phyloP scores from a whole-genome alignment of 768 basidiomycete genomes.

The Leccinum disarticulatum region DNA sequence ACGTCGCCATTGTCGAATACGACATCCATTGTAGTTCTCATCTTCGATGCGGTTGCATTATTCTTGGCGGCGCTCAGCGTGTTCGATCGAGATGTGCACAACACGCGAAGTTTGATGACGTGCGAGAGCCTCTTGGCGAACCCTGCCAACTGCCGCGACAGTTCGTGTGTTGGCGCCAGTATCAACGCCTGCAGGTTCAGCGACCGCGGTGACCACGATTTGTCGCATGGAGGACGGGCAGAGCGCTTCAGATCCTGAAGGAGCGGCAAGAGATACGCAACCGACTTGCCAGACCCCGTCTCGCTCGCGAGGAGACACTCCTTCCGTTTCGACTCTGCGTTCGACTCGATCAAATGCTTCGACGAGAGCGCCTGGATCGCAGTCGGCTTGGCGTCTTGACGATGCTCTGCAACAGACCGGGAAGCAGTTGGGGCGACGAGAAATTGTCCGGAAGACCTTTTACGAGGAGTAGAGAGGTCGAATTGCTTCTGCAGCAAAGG shows the following conservation, averaged over 20 bases:
- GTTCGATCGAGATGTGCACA: slow-evolving; percentile 69
- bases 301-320: slow-evolving; percentile 80
- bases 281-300: slow-evolving; percentile 89
- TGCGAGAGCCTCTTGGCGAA: slow-evolving; percentile 79
- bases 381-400: slow-evolving; percentile 58
- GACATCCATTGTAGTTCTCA: slow-evolving; percentile 34
- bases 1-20: slow-evolving; percentile 25
- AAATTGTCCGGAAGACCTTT: slow-evolving; percentile 45
- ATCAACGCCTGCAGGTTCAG: slow-evolving; percentile 76
- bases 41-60: slow-evolving; percentile 48
- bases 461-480: slow-evolving; percentile 30
- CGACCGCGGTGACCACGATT: slow-evolving; percentile 20
- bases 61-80: slow-evolving; percentile 21
- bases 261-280: slow-evolving; percentile 86
- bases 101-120: slow-evolving; percentile 70
- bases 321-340: slow-evolving; percentile 17
- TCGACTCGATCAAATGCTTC: slow-evolving; percentile 53
- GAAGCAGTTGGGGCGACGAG: slow-evolving; percentile 66
- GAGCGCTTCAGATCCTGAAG: slow-evolving; percentile 69
- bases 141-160: slow-evolving; percentile 73
- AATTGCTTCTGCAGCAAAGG: slow-evolving; percentile 39
- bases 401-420: slow-evolving; percentile 60
- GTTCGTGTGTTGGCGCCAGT: slow-evolving; percentile 87
- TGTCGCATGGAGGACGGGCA: slow-evolving; percentile 1
- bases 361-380: slow-evolving; percentile 78